Percentiles rank a stretch among this genome's conserved stretches.
Evolutionary conservation across 1,284 basidiomycete genomes (phyloP).

Genomic region (Ustilago esculenta): DNA sequence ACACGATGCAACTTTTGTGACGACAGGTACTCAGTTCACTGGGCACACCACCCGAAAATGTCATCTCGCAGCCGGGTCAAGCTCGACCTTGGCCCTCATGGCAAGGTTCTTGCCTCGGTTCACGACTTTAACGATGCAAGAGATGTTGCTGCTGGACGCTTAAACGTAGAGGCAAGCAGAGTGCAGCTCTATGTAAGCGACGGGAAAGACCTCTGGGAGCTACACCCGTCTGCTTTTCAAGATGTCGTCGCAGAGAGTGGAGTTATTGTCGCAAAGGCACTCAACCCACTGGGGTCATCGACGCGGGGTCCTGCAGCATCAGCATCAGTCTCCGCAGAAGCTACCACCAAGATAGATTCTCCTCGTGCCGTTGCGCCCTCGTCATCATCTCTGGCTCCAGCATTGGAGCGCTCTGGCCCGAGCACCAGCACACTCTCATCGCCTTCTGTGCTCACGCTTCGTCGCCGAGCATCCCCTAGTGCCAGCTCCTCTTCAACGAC

Average conservation of each 20-base stretch:
- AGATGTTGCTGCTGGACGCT: slow-evolving; percentile 27
- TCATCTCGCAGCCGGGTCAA: slow-evolving; percentile 29
- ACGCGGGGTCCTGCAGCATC: not conserved
- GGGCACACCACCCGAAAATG: not conserved
- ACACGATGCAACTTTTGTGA: too few species aligned
- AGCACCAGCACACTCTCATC: not conserved
- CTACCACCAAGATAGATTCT: slow-evolving; percentile 4
- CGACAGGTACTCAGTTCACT: too few species aligned
- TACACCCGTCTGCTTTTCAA: slow-evolving; percentile 37
- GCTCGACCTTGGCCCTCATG: slow-evolving; percentile 40
- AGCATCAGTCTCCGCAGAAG: too few species aligned
- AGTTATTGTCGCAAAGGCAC: slow-evolving; percentile 26
- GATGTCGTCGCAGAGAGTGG: slow-evolving; percentile 38
- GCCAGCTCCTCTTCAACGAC: slow-evolving; percentile 11
- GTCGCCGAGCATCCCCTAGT: slow-evolving; percentile 4
- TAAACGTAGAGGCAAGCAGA: slow-evolving; percentile 5
- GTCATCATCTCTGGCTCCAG: not conserved
- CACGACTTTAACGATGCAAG: slow-evolving; percentile 30
- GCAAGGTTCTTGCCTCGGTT: slow-evolving; percentile 42
- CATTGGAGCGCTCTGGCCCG: not conserved
- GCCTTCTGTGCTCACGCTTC: not conserved
- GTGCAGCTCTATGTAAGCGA: slow-evolving; percentile 39
- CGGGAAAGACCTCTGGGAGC: slow-evolving; percentile 42
- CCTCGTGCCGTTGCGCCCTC: not conserved
- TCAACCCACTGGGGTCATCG: slow-evolving; percentile 1